Base-by-base conservation (phyloP, 345 rosid genomes). In the Dipteronia sinensis region DNA sequence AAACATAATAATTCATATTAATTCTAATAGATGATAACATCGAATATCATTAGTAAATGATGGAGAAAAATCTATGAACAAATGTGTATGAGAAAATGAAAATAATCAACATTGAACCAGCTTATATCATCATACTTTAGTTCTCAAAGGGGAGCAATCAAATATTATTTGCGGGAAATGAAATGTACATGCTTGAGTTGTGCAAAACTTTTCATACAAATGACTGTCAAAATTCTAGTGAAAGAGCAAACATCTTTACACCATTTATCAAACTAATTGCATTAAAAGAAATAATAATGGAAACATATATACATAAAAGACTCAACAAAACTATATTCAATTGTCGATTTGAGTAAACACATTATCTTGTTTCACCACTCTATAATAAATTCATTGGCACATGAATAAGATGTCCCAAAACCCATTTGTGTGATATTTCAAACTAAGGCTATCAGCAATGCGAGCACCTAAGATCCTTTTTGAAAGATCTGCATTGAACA, bases 31-130 rank as follows among this genome's bases (percentile, higher is more conserved):
- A 31, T 31, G 4, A 31, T 31, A 31, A 31, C 5, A 31, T 31
- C 4, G 34, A 31, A 31, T 31, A 31, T 0, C 34, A 31, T 3
- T 31, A 31, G 34, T 31, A 31, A 31, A 31, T 31, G 34, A 31
- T 31, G 34, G 34, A 31, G 5, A 31, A 31, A 31, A 31, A 31
- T 31, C 34, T 31, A 31, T 88, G 82, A 90, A 82, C 82, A 87
- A 80, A 74, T 82, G 89, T 73, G 80, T 67, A 31, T 67, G 31
- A 34, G 47, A 77, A 67, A 74, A 46, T 46, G 15, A 67, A 29
- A 56, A 53, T 20, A 1, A 25, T 46, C 15, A 42, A 4, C 22
- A 64, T 42, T 68, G 42, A n/a, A 31, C 16, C 15, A 40, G 44
- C 10, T 16, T 22, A n/a, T 31, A 42, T 31, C 25, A 31, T 29